Evolutionary conservation across 768 basidiomycete genomes (phyloP), one percentile per base, ranked within the genome.

Genomic region (Lentinus brumalis): DNA sequence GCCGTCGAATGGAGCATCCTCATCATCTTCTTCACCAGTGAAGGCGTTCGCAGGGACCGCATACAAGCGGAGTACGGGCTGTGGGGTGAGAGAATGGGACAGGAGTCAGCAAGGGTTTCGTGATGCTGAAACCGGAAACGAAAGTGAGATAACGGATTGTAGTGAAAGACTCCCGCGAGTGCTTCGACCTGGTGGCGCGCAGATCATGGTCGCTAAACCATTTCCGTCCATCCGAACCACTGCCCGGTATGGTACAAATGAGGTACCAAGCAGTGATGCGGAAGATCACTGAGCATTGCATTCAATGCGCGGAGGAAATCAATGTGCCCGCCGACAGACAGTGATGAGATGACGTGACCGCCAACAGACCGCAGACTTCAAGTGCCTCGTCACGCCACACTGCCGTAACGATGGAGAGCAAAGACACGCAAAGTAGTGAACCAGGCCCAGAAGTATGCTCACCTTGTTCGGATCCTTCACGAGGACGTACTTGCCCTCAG

Each of bases 381-480:
- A 30, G 41, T 26, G 16, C 35, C 21, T 31, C 9, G 39, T 60
- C 31, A 47, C 56, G 54, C 44, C 52, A 52, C 35, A 21, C 29
- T 32, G 29, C 32, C 21, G 18, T 30, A 14, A 29, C 51, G 55
- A 32, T 57, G 44, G 39, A 59, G 35, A 40, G 39, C 30, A 38
- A 38, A 47, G 38, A 50, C 44, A 39, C 32, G 53, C 57, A 45
- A 50, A 44, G 45, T 21, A 40, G 54, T 29, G 50, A 40, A 5
- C 47, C n/a, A 26, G 45, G 44, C 57, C 16, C 56, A 59, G 59
- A 53, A 4, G 26, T 4, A 41, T 30, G 47, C 83, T 68, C 70
- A 96, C 96, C 86, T 86, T 94, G 83, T 98, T 98, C 16, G 97
- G 96, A 75, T 99, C 97, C 77, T 96, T 97, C 54, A 99, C 87